Conservation (phyloP, 2,329 filamentous ascomycete genomes). For the Ascochyta viciae-villosae region DNA sequence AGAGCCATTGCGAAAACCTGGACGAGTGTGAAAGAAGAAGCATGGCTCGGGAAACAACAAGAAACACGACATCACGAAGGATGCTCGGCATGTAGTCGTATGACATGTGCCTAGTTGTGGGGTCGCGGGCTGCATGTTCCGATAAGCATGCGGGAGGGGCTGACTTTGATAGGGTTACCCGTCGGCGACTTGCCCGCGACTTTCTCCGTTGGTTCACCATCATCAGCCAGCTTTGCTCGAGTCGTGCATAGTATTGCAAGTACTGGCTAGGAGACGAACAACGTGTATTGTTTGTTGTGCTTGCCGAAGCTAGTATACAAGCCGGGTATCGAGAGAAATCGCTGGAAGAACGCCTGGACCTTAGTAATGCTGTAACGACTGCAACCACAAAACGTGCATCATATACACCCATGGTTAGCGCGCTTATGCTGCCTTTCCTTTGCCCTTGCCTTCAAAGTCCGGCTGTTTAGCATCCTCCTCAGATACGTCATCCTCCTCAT, state of each 20-base stretch:
- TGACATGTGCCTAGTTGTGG: conserved; percentile 29
- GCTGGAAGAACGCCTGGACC: conserved; percentile 16
- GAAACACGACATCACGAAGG: conserved; percentile 22
- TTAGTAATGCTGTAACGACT: background rate
- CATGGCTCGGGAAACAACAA: conserved; percentile 15
- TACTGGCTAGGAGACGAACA: background rate
- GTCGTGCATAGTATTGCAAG: background rate
- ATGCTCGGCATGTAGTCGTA: conserved; percentile 17
- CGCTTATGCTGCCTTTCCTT: conserved; percentile 46
- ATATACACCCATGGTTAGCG: background rate
- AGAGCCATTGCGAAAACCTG: conserved; percentile 24
- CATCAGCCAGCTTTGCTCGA: background rate
- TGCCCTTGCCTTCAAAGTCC: conserved; percentile 51
- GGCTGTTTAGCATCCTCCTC: conserved; percentile 40
- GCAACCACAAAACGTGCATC: background rate
- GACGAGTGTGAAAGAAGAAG: conserved; percentile 4
- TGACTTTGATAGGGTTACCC: conserved; percentile 13
- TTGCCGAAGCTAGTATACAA: conserved; percentile 7
- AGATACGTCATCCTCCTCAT: conserved; percentile 53
- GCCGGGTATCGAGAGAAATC: conserved; percentile 14
- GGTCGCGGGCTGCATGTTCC: conserved; percentile 22
- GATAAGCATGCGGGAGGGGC: conserved; percentile 27
- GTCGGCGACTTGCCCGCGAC: conserved; percentile 14
- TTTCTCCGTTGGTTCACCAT: background rate
- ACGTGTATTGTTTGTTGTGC: conserved; percentile 1